A percentile compares a stretch with the other conserved stretches of the same genome.
phyloP scores from a whole-genome alignment of 441 rosid species.

The Erodium moschatum region DNA sequence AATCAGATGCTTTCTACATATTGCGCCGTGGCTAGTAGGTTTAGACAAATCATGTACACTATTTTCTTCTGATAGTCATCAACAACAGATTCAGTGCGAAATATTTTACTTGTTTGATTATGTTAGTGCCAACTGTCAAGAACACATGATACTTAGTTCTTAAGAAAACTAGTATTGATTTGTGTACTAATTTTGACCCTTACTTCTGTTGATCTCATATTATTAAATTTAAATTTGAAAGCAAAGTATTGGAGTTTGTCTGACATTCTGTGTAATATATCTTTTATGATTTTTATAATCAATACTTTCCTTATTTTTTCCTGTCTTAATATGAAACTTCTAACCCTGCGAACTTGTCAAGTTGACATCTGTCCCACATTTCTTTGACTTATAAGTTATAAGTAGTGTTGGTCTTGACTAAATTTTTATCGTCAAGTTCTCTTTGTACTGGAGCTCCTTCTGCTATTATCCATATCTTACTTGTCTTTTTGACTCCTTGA shows the following conservation, averaged over 20 bases:
- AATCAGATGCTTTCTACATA: not conserved
- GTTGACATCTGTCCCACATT: not conserved
- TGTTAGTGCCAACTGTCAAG: not conserved
- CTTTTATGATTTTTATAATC: not conserved
- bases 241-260: not conserved
- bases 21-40: not conserved
- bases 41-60: not conserved
- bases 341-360: not conserved
- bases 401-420: not conserved
- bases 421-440: not conserved
- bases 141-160: not conserved
- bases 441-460: too few relatives aligned
- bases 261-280: not conserved
- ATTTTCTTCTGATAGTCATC: not conserved
- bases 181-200: not conserved
- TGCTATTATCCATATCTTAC: not conserved
- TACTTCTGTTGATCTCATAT: not conserved
- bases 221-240: not conserved
- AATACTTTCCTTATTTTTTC: not conserved
- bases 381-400: not conserved
- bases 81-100: not conserved
- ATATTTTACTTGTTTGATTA: not conserved
- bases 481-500: not conserved
- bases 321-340: not conserved
- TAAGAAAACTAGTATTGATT: not conserved